Evolutionary conservation across 257 asterid genomes (phyloP).

Genomic region (Capsicum chinense): DNA sequence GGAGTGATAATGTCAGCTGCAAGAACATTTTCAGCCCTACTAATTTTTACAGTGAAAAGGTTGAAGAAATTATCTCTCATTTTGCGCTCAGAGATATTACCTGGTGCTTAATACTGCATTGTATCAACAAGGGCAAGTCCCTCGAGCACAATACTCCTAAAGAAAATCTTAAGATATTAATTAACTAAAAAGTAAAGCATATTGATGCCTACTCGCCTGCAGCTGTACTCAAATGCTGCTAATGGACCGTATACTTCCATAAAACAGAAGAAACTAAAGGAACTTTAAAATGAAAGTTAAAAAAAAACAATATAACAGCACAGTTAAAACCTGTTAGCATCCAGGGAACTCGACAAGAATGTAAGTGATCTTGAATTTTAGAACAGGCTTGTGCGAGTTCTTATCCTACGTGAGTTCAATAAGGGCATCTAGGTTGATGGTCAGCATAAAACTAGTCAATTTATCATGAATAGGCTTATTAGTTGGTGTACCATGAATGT

Average conservation of each 20-base stretch:
- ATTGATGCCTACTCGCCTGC: background rate
- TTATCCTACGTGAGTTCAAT: background rate
- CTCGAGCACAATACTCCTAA: background rate
- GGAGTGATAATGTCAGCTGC: constrained; percentile 80
- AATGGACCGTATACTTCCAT: background rate
- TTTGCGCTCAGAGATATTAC: constrained; percentile 64
- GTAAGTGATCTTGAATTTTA: background rate
- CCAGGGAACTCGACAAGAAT: background rate
- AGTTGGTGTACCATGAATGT: background rate
- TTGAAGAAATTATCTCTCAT: background rate
- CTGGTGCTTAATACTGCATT: background rate
- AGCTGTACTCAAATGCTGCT: background rate
- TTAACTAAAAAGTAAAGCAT: background rate
- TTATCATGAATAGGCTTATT: background rate
- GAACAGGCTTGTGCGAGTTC: background rate
- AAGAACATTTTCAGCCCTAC: constrained; percentile 37
- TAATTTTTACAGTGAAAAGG: constrained; percentile 45
- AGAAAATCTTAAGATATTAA: background rate
- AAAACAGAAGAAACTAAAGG: background rate
- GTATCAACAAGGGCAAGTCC: constrained; percentile 7
- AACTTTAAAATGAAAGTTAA: background rate
- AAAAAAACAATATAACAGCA: background rate
- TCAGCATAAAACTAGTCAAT: background rate
- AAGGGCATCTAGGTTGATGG: background rate
- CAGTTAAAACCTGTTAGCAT: background rate